These are phyloP conservation scores for Candida boidinii DNA, from an alignment of 805 yeast genomes.

Conservation along the genomic window DNA sequence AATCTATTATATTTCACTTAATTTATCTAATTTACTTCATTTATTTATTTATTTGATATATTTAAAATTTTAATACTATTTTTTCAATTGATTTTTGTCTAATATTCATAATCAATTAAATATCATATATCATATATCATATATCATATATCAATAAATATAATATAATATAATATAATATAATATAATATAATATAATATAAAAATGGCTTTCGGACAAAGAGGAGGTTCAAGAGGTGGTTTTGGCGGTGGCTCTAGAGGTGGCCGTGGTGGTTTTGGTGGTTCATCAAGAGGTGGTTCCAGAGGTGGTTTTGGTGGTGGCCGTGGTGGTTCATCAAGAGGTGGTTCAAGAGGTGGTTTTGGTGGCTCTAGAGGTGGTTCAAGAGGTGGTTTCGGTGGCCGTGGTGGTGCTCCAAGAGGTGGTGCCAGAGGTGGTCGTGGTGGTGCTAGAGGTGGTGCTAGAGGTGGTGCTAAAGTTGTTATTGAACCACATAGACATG, in stretches of 20 bases:
- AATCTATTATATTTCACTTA: constrained; percentile 1
- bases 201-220: constrained; percentile 51
- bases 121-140: too few relatives aligned
- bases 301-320: constrained; percentile 43
- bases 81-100: too few relatives aligned
- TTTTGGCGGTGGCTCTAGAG: constrained; percentile 38
- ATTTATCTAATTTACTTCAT: background rate
- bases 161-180: too few relatives aligned
- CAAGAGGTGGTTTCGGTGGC: constrained; percentile 46
- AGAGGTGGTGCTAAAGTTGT: constrained; percentile 92
- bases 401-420: constrained; percentile 50
- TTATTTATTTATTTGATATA: background rate
- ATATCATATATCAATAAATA: constrained; percentile 1
- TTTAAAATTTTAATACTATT: background rate
- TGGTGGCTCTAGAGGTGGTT: constrained; percentile 40
- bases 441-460: constrained; percentile 80
- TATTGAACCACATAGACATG: constrained; percentile 98
- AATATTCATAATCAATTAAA: too few relatives aligned
- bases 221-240: constrained; percentile 45
- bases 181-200: too few relatives aligned
- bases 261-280: constrained; percentile 33
- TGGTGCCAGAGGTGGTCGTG: constrained; percentile 54
- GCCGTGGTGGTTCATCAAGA: constrained; percentile 35
- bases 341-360: constrained; percentile 47
- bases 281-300: constrained; percentile 37